These are phyloP conservation scores for Pichia sp. DNA, from an alignment of 1,139 yeast genomes.

Conservation along the genomic window DNA sequence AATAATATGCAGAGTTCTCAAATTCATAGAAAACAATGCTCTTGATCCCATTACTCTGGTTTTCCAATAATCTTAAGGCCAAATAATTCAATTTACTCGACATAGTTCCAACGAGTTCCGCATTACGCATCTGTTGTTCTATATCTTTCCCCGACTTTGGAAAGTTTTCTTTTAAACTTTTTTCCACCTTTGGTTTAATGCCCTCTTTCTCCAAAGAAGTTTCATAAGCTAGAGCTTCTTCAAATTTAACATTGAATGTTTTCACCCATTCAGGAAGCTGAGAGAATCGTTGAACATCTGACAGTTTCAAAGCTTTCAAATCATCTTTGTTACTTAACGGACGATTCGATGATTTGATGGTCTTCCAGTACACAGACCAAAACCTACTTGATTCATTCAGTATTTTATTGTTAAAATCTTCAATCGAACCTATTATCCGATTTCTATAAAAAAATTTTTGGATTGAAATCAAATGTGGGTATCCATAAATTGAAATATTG, in stretches of 20 bases:
- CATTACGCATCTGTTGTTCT: slow-evolving; percentile 27
- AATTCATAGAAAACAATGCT: slow-evolving; percentile 63
- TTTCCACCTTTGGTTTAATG: not conserved
- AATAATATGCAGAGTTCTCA: slow-evolving; percentile 62
- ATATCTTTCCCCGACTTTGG: too few species aligned
- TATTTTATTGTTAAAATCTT: slow-evolving; percentile 29
- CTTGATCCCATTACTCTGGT: slow-evolving; percentile 39
- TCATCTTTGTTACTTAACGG: slow-evolving; percentile 23
- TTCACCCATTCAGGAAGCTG: slow-evolving; percentile 23
- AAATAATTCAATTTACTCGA: slow-evolving; percentile 58
- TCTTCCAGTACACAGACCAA: slow-evolving; percentile 46
- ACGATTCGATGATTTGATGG: slow-evolving; percentile 4
- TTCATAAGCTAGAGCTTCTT: slow-evolving; percentile 16
- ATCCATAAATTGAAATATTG: slow-evolving; percentile 42
- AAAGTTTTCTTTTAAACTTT: not conserved
- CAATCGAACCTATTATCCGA: slow-evolving; percentile 34
- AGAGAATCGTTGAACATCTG: slow-evolving; percentile 20
- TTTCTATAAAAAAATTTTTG: slow-evolving; percentile 51
- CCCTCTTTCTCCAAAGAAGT: too few species aligned
- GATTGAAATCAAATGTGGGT: slow-evolving; percentile 47
- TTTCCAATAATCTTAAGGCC: slow-evolving; percentile 45
- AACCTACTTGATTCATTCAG: slow-evolving; percentile 34
- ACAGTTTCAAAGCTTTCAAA: slow-evolving; percentile 22
- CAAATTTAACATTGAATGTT: slow-evolving; percentile 21
- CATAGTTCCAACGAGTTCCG: slow-evolving; percentile 47